phyloP scores from a whole-genome alignment of 2,329 filamentous ascomycete species.

The Ploettnerulaceae sp. region DNA sequence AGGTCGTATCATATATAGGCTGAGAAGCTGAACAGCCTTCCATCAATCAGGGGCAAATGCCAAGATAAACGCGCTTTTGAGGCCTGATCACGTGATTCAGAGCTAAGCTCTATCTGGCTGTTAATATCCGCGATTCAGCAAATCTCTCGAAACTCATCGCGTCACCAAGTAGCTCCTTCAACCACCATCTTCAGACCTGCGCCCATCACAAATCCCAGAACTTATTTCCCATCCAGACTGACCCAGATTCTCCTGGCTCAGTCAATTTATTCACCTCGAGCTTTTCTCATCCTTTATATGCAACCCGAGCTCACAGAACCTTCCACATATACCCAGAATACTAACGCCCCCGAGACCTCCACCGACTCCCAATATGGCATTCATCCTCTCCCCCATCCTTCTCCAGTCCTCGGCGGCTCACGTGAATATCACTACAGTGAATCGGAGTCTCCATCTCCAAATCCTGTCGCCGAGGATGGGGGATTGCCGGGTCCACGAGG shows the following conservation, averaged over 20 bases:
- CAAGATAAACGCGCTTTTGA: too few relatives aligned
- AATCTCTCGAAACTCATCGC: conserved; percentile 15
- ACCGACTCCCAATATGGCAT: conserved; percentile 53
- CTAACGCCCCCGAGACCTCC: conserved; percentile 34
- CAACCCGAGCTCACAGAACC: conserved; percentile 51
- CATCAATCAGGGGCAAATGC: too few relatives aligned
- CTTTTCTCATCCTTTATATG: conserved; percentile 52
- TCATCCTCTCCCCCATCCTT: conserved; percentile 40
- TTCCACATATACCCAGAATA: conserved; percentile 40
- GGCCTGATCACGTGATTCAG: too few relatives aligned
- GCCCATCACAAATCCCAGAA: conserved; percentile 13
- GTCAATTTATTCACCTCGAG: conserved; percentile 25
- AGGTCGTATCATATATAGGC: too few relatives aligned
- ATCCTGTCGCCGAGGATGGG: not conserved
- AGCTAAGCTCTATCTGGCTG: not conserved
- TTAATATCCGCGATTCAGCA: not conserved
- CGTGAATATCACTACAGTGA: not conserved
- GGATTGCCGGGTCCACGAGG: conserved; percentile 46
- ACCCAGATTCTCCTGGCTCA: conserved; percentile 34
- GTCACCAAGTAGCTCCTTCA: conserved; percentile 9
- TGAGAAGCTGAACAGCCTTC: too few relatives aligned
- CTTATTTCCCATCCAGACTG: conserved; percentile 25
- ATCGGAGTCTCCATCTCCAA: not conserved
- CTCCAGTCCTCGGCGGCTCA: conserved; percentile 33
- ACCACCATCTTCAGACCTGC: conserved; percentile 4